Conservation (phyloP, 331 rosid genomes). For the Spiraea crenata region DNA sequence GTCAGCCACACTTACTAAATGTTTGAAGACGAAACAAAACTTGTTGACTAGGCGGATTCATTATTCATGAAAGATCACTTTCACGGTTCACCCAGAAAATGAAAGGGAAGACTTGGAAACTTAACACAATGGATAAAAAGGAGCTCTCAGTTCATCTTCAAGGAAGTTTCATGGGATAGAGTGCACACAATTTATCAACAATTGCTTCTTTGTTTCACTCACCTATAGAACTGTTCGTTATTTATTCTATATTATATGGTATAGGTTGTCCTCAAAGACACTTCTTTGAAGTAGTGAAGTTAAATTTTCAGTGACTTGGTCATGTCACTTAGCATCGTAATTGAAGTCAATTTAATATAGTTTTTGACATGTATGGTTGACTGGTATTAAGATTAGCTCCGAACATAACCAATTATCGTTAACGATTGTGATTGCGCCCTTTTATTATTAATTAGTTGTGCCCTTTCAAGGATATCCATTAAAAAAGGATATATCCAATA, state of each 20-base stretch:
- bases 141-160: neutral
- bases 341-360: no score
- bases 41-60: no score
- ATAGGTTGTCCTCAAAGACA: neutral
- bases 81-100: neutral
- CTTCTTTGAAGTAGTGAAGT: neutral
- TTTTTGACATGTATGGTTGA: no score
- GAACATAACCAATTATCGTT: no score
- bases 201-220: neutral
- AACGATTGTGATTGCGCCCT: neutral
- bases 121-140: neutral
- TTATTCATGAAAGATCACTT: neutral
- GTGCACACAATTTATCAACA: neutral
- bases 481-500: no score
- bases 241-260: neutral
- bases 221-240: neutral
- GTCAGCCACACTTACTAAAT: no score
- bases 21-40: no score
- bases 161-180: slow-evolving; percentile 4
- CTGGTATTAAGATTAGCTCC: no score
- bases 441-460: neutral
- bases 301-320: no score
- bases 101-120: neutral
- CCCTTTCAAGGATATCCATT: neutral
- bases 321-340: no score